Evolutionary conservation across 2,329 filamentous ascomycete genomes (phyloP).

Genomic region (Pseudogymnoascus sp.): DNA sequence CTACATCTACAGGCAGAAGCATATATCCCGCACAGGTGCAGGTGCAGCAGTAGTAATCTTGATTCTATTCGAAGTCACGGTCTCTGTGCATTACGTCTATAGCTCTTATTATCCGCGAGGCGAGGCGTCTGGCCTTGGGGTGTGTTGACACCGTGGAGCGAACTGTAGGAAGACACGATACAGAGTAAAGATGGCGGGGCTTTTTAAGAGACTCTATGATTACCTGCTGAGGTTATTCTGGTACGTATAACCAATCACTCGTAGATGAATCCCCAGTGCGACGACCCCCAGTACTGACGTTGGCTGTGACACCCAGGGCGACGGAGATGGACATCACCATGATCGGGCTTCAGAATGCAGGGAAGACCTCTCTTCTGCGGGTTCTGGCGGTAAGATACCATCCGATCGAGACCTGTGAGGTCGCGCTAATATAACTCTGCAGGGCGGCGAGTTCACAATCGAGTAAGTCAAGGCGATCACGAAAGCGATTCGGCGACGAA

Average conservation of each 20-base stretch:
- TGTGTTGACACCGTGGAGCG: background rate
- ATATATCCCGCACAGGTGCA: background rate
- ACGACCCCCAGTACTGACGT: background rate
- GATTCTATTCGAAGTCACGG: background rate
- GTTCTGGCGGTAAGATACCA: constrained; percentile 76
- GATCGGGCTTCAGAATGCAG: constrained; percentile 95
- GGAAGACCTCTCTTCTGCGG: constrained; percentile 89
- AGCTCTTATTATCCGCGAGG: background rate
- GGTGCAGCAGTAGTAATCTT: background rate
- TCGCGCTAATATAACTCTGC: constrained; percentile 17
- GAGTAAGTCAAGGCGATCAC: constrained; percentile 61
- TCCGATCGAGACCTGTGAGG: constrained; percentile 16
- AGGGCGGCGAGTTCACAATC: constrained; percentile 98
- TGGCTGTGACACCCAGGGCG: constrained; percentile 53
- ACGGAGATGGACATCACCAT: constrained; percentile 99
- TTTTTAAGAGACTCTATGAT: constrained; percentile 95
- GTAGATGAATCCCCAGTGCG: background rate
- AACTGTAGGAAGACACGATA: constrained; percentile 11
- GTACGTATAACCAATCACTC: constrained; percentile 44
- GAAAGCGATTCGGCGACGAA: constrained; percentile 1
- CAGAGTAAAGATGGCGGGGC: constrained; percentile 63
- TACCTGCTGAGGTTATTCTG: constrained; percentile 97
- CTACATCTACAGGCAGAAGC: background rate
- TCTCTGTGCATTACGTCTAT: background rate
- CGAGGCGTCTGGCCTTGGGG: background rate